phyloP scores from a whole-genome alignment of 169 alveolate genomes.

The Cryptosporidium felis region DNA sequence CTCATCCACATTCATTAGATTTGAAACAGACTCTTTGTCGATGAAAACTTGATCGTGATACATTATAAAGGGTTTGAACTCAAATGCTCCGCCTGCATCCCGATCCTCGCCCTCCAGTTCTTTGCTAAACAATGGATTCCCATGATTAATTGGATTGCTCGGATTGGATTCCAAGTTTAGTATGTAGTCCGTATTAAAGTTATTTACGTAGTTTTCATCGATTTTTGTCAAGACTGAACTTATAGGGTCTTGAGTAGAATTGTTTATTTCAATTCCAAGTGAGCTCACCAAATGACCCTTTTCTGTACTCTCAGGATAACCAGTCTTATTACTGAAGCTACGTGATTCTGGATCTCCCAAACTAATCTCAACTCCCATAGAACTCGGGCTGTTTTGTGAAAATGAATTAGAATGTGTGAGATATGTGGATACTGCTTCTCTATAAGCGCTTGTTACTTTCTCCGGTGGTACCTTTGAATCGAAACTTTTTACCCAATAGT shows the following conservation, averaged over 20 bases:
- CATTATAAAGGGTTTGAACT: slow-evolving; percentile 52
- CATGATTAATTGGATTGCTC: not conserved
- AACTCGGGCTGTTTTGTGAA: not conserved
- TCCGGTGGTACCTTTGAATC: slow-evolving; percentile 60
- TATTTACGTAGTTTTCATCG: slow-evolving; percentile 10
- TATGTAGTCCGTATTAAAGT: slow-evolving; percentile 6
- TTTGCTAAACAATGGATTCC: not conserved
- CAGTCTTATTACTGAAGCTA: no score
- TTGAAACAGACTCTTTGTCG: slow-evolving; percentile 9
- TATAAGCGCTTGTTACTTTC: slow-evolving; percentile 55
- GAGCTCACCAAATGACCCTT: no score
- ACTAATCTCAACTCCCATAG: not conserved
- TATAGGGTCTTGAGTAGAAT: no score
- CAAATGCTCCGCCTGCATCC: not conserved
- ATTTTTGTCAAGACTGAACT: not conserved
- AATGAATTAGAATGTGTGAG: slow-evolving; percentile 16
- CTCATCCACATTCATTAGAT: slow-evolving; percentile 39
- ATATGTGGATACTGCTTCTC: slow-evolving; percentile 70
- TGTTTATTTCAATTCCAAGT: no score
- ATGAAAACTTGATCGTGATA: slow-evolving; percentile 32
- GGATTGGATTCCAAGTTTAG: not conserved
- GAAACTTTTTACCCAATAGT: slow-evolving; percentile 53
- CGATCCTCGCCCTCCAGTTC: not conserved
- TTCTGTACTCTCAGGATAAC: no score
- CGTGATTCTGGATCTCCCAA: not conserved